Base-by-base conservation (phyloP, 164 flowering plant genomes). In the Stephania yunnanensis region DNA sequence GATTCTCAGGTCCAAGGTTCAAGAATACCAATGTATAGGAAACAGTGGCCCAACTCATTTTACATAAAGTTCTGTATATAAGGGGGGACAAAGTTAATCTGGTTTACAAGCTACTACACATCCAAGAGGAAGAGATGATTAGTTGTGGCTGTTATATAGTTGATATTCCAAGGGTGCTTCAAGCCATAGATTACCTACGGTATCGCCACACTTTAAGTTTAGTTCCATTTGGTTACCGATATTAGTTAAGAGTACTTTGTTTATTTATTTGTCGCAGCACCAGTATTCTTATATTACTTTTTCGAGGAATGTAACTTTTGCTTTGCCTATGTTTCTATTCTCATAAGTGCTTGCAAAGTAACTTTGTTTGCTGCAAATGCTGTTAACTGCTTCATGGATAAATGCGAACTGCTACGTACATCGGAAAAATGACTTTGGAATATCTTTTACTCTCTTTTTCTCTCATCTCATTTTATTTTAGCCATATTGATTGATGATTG, bases 61-160 rank as follows among this genome's bases (percentile, higher is more conserved):
- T 31, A 74, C 69, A 72, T 74, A 69, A 53, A 53, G 76, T 69
- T 48, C 42, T 80, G 80, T 82, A 75, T 73, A 80, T 80, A 79
- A 73, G 70, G 77, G 78, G 69, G 30, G 77, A 46, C 12, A 72
- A 70, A 46, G 72, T 61, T 73, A 75, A 72, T 50, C 15, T 48
- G 31, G 30, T 68, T 69, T 61, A 71, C 69, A 65, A 69, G 76
- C 71, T 74, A 50, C 71, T 45, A 58, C 72, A 58, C 25, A 74
- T 55, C 50, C 64, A 48, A 67, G 30, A 71, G 71, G 31, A 74
- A 30, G 12, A 29, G 73, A n/a, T 46, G 44, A 64, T 68, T 74
- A 53, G 45, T 65, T 29, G 58, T 75, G 55, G 50, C 48, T 15
- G 55, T 70, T 46, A 9, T 70, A 45, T 78, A 53, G 70, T 70